Percentiles rank a stretch among this genome's conserved stretches.
phyloP scores from a whole-genome alignment of 768 basidiomycete genomes.

The Sporobolomyces phaffii region DNA sequence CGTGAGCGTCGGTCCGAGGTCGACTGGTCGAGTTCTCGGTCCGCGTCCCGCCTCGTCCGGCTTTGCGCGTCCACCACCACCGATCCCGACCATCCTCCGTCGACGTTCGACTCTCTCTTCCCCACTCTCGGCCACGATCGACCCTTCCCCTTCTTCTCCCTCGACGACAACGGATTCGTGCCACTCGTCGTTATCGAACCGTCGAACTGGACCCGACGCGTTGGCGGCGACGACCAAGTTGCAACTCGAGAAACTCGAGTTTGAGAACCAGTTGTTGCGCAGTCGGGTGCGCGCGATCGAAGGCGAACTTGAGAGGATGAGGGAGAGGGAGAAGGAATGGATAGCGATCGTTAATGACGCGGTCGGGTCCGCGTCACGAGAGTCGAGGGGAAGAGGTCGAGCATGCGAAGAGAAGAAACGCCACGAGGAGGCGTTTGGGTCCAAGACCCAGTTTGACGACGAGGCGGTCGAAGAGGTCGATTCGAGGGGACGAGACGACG shows the following conservation, averaged over 20 bases:
- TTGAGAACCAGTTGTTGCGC: neutral
- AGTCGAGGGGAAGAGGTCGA: slow-evolving; percentile 10
- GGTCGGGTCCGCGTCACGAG: slow-evolving; percentile 3
- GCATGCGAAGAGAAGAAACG: slow-evolving; percentile 10
- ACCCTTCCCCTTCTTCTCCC: neutral
- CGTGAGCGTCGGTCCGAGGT: too few relatives aligned
- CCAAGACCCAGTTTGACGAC: neutral
- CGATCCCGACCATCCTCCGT: neutral
- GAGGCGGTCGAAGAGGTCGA: neutral
- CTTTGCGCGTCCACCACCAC: neutral
- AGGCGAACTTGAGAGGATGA: neutral
- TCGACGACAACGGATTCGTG: too few relatives aligned
- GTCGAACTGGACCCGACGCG: too few relatives aligned
- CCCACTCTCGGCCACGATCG: neutral
- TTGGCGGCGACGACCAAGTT: too few relatives aligned
- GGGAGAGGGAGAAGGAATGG: neutral
- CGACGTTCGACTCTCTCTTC: slow-evolving; percentile 6
- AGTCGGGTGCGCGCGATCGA: neutral
- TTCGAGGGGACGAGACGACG: too few relatives aligned
- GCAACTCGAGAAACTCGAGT: neutral
- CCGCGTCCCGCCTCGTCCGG: neutral
- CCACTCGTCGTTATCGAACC: too few relatives aligned
- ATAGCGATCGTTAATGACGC: neutral
- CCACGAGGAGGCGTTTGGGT: too few relatives aligned
- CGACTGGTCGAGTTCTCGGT: neutral